phyloP scores from a whole-genome alignment of 805 yeast species.

The Tetrapisispora phaffii region DNA sequence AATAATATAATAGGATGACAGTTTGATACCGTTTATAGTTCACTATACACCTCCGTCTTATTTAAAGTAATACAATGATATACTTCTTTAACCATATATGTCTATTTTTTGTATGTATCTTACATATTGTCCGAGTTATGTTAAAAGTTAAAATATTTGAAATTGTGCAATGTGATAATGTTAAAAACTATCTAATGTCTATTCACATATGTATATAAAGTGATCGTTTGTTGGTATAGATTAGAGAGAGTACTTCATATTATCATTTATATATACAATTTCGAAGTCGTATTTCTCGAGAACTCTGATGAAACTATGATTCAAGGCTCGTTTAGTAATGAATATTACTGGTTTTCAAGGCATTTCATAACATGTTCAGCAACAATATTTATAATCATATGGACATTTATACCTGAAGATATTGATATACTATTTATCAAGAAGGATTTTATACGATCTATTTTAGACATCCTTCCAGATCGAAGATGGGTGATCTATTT shows the following conservation, averaged over 20 bases:
- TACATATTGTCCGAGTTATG: too few species aligned
- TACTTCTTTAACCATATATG: too few species aligned
- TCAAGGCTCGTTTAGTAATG: slow-evolving; percentile 26
- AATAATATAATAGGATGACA: neutral
- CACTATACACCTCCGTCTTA: too few species aligned
- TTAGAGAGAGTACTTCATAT: too few species aligned
- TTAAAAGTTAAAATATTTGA: too few species aligned
- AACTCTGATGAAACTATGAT: neutral
- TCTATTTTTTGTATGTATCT: too few species aligned
- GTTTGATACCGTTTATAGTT: neutral
- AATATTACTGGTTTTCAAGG: slow-evolving; percentile 80
- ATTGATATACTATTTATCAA: slow-evolving; percentile 6
- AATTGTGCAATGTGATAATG: too few species aligned
- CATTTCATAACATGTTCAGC: slow-evolving; percentile 57
- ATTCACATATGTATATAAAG: too few species aligned
- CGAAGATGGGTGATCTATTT: slow-evolving; percentile 84
- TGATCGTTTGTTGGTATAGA: too few species aligned
- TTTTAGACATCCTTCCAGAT: slow-evolving; percentile 68
- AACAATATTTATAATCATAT: slow-evolving; percentile 47
- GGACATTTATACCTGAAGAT: slow-evolving; percentile 61
- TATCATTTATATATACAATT: too few species aligned
- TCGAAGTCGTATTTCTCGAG: neutral
- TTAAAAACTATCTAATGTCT: too few species aligned
- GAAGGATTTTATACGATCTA: slow-evolving; percentile 35
- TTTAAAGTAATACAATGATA: too few species aligned